Conservation (phyloP, 208 protist genomes). For the Leishmania gerbilli region DNA sequence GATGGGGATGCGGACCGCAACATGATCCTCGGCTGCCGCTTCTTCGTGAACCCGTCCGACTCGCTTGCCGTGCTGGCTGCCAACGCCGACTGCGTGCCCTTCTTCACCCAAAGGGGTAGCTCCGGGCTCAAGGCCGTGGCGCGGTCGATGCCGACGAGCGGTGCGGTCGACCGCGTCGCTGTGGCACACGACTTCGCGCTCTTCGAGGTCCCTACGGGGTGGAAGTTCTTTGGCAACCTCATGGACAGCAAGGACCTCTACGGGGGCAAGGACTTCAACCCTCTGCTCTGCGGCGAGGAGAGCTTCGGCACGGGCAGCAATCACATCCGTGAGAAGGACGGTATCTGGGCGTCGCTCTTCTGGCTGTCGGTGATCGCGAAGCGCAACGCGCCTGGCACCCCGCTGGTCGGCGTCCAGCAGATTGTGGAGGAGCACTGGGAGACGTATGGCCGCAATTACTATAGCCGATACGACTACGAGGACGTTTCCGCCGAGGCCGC, state of each 20-base stretch:
- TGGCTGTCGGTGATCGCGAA: constrained; percentile 96
- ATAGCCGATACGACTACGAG: constrained; percentile 98
- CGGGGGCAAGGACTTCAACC: constrained; percentile 62
- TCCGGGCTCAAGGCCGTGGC: constrained; percentile 88
- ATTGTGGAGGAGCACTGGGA: constrained; percentile 95
- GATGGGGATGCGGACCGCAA: constrained; percentile 99
- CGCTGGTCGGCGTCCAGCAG: constrained; percentile 85
- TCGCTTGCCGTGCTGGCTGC: constrained; percentile 96
- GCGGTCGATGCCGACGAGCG: constrained; percentile 96
- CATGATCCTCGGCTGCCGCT: constrained; percentile 96
- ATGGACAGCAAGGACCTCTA: constrained; percentile 94
- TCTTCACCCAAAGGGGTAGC: constrained; percentile 57
- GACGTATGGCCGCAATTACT: constrained; percentile 97
- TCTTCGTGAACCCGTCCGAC: constrained; percentile 98
- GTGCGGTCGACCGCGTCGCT: constrained; percentile 93
- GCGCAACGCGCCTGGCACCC: constrained; percentile 31
- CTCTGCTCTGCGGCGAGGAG: constrained; percentile 98
- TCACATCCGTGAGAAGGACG: constrained; percentile 99
- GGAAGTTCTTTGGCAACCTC: constrained; percentile 99
- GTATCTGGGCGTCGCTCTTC: constrained; percentile 97
- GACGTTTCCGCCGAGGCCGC: constrained; percentile 84
- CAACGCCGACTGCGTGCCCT: constrained; percentile 93
- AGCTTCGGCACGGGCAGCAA: constrained; percentile 98
- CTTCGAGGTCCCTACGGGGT: constrained; percentile 97
- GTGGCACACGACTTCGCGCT: constrained; percentile 56